phyloP scores from a whole-genome alignment of 2,329 filamentous ascomycete species.

The Paracorniculantispora psalliotae region DNA sequence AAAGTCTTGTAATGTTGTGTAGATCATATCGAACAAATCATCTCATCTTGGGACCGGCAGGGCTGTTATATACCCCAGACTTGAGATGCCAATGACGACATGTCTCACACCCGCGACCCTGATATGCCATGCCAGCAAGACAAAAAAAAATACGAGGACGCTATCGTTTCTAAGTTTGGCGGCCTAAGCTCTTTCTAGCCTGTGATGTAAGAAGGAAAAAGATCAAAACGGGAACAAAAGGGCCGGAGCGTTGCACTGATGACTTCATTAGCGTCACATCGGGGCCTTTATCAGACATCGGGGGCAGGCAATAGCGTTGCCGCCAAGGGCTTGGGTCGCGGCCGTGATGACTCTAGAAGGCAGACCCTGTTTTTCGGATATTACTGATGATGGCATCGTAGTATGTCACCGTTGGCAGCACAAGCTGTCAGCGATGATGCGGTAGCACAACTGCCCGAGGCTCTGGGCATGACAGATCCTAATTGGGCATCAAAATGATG shows the following conservation, averaged over 20 bases:
- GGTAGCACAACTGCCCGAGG: no score
- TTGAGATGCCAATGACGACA: slow-evolving; percentile 28
- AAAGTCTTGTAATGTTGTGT: background rate
- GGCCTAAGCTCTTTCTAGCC: no score
- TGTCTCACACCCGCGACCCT: slow-evolving; percentile 26
- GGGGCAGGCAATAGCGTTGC: slow-evolving; percentile 19
- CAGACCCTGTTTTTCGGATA: no score
- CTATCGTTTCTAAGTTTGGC: background rate
- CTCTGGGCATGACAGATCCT: no score
- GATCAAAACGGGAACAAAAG: slow-evolving; percentile 23
- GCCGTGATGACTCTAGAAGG: background rate
- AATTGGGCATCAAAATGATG: no score
- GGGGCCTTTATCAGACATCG: slow-evolving; percentile 24
- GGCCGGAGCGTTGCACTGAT: slow-evolving; percentile 20
- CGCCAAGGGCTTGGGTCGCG: background rate
- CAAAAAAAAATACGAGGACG: background rate
- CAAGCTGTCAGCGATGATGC: no score
- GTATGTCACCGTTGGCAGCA: no score
- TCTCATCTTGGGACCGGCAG: background rate
- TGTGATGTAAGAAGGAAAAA: no score
- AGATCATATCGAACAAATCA: no score
- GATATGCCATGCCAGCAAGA: background rate
- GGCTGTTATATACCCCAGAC: background rate
- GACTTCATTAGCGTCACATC: slow-evolving; percentile 25
- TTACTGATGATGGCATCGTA: no score